Evolutionary conservation across 2,329 filamentous ascomycete genomes (phyloP).

Genomic region (Kalmusia sp.): DNA sequence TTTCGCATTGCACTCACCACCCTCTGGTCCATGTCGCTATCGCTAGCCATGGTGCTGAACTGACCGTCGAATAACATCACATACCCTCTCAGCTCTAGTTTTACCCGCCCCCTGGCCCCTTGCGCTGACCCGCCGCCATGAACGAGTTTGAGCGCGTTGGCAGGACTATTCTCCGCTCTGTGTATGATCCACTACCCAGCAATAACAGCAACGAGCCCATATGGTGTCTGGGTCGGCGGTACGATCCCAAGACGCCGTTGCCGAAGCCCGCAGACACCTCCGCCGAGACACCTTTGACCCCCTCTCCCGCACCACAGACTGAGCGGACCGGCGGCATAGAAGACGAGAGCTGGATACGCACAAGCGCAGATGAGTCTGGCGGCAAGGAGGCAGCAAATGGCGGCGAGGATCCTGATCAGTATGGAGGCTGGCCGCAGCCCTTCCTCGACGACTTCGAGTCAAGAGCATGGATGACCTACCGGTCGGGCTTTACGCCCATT

Average conservation of each 20-base stretch:
- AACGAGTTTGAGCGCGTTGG: slow-evolving; percentile 75
- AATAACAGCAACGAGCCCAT: slow-evolving; percentile 78
- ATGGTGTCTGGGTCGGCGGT: slow-evolving; percentile 79
- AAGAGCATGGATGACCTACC: slow-evolving; percentile 94
- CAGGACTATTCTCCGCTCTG: slow-evolving; percentile 84
- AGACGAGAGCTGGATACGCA: slow-evolving; percentile 66
- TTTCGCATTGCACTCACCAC: neutral
- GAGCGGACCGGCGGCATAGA: slow-evolving; percentile 33
- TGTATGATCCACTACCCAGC: slow-evolving; percentile 88
- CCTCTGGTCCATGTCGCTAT: neutral
- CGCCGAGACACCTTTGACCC: slow-evolving; percentile 17
- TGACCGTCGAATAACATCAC: neutral
- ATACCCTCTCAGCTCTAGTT: neutral
- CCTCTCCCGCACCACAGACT: slow-evolving; percentile 30
- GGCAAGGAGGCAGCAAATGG: slow-evolving; percentile 63
- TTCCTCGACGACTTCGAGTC: slow-evolving; percentile 96
- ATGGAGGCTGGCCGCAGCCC: slow-evolving; percentile 76
- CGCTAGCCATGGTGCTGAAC: neutral
- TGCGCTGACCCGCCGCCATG: slow-evolving; percentile 55
- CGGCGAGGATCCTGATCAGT: slow-evolving; percentile 44
- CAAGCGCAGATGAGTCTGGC: slow-evolving; percentile 70
- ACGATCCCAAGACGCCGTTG: slow-evolving; percentile 50
- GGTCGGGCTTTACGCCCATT: slow-evolving; percentile 84
- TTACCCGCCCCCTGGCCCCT: slow-evolving; percentile 3
- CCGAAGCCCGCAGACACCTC: slow-evolving; percentile 26